Base-by-base conservation (phyloP, 192 early-diverging fungal species). In the Coemansia sp. region DNA sequence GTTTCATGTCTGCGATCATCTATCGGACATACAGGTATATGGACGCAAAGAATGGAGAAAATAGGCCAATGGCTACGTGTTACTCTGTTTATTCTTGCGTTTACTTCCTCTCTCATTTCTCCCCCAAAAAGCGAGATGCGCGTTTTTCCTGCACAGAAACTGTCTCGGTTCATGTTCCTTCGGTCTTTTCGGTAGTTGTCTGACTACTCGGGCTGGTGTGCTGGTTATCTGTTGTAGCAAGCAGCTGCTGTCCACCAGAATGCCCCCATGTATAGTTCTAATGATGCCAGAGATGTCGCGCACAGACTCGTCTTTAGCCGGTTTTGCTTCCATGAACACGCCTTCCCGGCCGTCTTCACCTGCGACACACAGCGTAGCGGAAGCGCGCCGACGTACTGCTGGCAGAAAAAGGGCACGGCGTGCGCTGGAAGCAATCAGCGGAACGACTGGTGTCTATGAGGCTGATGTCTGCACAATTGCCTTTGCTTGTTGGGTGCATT, bases 401-500 rank as follows among this genome's bases (percentile, higher is more conserved):
- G 51, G n/a, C 51, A 9, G n/a, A 2, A 53, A n/a, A 17, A 17
- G 51, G 10, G 51, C 20, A 53, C 20, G 46, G n/a, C n/a, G 46
- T 48, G 46, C n/a, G 10, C 17, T 53, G 51, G 44, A 62, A 39
- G 13, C n/a, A 46, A 13, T 8, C 9, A 39, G 61, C 42, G 20
- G 22, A 22, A 14, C 19, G 61, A 43, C 32, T 25, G 44, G 43
- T 25, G 44, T n/a, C 14, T 62, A 41, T 59, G 57, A 41, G 16
- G 39, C n/a, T 19, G 7, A 67, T 59, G 46, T 4, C 45, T 25
- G 55, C 67, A 40, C 37, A 45, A 42, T 38, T 41, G 66, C n/a
- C 32, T 45, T 32, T 32, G 32, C 17, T 55, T 57, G 25, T 53
- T 39, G 60, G 60, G 57, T 32, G 25, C 25, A 32, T 42, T 48